These are phyloP conservation scores for Marasmius oreades DNA, from an alignment of 1,284 basidiomycete genomes.

Conservation along the genomic window DNA sequence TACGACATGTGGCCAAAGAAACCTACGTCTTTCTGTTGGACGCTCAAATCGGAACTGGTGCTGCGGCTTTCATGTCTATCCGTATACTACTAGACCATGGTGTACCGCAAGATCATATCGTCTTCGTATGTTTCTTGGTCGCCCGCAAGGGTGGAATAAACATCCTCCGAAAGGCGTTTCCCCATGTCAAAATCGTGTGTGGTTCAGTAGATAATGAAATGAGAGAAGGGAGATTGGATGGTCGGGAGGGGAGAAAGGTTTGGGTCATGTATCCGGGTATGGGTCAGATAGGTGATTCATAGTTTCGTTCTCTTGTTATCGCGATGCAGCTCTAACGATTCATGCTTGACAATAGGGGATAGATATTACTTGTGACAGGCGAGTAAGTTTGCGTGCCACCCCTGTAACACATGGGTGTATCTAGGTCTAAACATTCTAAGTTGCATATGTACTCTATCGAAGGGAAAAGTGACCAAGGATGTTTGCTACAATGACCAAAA, in stretches of 20 bases:
- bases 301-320: slow-evolving; percentile 17
- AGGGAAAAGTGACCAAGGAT: not conserved
- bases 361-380: slow-evolving; percentile 37
- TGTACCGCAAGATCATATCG: slow-evolving; percentile 79
- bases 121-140: slow-evolving; percentile 89
- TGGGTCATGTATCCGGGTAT: slow-evolving; percentile 81
- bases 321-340: not conserved
- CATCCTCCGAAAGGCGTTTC: slow-evolving; percentile 80
- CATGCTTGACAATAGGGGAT: slow-evolving; percentile 28
- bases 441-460: not conserved
- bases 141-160: slow-evolving; percentile 77
- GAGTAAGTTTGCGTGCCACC: not conserved
- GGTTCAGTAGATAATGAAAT: slow-evolving; percentile 77
- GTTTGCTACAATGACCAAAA: not conserved
- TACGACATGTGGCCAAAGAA: slow-evolving; percentile 58
- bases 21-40: slow-evolving; percentile 91
- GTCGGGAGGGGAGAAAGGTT: slow-evolving; percentile 52
- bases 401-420: not conserved
- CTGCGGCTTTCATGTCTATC: slow-evolving; percentile 94
- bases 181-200: slow-evolving; percentile 76
- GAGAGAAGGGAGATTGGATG: slow-evolving; percentile 64
- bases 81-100: slow-evolving; percentile 95
- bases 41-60: slow-evolving; percentile 94
- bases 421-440: not conserved
- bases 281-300: slow-evolving; percentile 67